Conservation (phyloP, 75 land plant genomes). For the Azolla pinnata region DNA sequence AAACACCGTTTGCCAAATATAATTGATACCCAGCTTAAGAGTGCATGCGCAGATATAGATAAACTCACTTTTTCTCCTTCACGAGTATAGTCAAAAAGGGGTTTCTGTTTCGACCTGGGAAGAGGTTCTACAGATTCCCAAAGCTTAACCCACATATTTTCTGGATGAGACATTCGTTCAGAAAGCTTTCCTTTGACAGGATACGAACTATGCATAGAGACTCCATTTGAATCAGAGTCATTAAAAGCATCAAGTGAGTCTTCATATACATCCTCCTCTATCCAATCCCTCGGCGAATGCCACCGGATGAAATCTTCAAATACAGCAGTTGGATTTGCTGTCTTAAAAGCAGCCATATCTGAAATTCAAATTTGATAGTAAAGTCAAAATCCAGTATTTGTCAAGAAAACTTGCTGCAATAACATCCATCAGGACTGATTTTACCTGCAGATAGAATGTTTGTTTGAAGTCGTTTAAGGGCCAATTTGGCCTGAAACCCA, state of each 20-base stretch:
- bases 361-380: background rate
- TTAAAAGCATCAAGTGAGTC: constrained; percentile 5
- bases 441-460: constrained; percentile 67
- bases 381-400: too few species aligned
- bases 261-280: constrained; percentile 21
- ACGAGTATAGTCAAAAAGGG: constrained; percentile 71
- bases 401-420: too few species aligned
- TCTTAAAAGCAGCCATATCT: constrained; percentile 99
- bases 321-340: constrained; percentile 90
- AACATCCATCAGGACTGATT: background rate
- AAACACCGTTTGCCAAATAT: too few species aligned
- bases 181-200: constrained; percentile 75
- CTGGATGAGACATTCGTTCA: constrained; percentile 67
- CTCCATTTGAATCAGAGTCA: constrained; percentile 1
- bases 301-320: constrained; percentile 96
- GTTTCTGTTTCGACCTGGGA: constrained; percentile 74
- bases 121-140: constrained; percentile 67
- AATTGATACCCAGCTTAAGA: too few species aligned
- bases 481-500: constrained; percentile 27
- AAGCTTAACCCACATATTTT: constrained; percentile 65
- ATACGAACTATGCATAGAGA: constrained; percentile 19
- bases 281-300: constrained; percentile 96
- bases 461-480: constrained; percentile 59
- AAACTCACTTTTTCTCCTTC: constrained; percentile 93
- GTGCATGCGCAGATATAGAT: too few species aligned